Conservation (phyloP, 2,329 filamentous ascomycete species). For the Cladophialophora yegresii region DNA sequence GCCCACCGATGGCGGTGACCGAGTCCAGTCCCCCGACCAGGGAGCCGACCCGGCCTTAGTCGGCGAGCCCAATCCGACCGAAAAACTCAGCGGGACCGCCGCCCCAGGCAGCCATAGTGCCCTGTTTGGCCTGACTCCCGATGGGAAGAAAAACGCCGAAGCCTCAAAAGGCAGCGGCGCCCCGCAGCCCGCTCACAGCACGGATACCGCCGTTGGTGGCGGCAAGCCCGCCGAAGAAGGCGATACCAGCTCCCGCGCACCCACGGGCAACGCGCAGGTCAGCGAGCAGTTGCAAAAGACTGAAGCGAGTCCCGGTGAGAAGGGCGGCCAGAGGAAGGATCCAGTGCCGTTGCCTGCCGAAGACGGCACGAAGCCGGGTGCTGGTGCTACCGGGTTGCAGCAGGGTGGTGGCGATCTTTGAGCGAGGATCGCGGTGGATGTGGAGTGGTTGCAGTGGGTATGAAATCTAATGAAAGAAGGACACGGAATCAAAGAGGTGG, state of each 20-base stretch:
- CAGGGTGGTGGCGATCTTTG: slow-evolving; percentile 14
- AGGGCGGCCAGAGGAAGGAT: slow-evolving; percentile 28
- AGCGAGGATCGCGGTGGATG: background rate
- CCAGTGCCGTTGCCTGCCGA: slow-evolving; percentile 14
- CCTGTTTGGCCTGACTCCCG: slow-evolving; percentile 35
- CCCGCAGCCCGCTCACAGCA: slow-evolving; percentile 14
- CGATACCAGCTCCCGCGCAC: slow-evolving; percentile 14
- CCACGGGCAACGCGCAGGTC: slow-evolving; percentile 8
- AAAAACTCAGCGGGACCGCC: slow-evolving; percentile 30
- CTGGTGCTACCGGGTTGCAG: slow-evolving; percentile 15
- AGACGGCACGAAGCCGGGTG: slow-evolving; percentile 16
- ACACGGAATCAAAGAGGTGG: too few species aligned
- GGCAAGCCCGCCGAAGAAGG: background rate
- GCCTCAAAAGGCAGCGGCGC: slow-evolving; percentile 11
- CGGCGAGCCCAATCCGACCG: slow-evolving; percentile 20
- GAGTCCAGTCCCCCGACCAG: slow-evolving; percentile 19
- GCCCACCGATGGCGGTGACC: background rate
- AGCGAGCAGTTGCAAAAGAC: slow-evolving; percentile 24
- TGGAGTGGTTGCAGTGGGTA: too few species aligned
- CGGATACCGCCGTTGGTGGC: slow-evolving; percentile 8
- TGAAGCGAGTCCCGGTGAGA: slow-evolving; percentile 14
- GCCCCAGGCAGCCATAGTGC: slow-evolving; percentile 34
- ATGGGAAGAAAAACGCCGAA: slow-evolving; percentile 23
- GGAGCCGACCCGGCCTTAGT: slow-evolving; percentile 32
- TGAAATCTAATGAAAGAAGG: background rate